Conservation (phyloP, 371 early-diverging fungal species). For the Mortierella sp. region DNA sequence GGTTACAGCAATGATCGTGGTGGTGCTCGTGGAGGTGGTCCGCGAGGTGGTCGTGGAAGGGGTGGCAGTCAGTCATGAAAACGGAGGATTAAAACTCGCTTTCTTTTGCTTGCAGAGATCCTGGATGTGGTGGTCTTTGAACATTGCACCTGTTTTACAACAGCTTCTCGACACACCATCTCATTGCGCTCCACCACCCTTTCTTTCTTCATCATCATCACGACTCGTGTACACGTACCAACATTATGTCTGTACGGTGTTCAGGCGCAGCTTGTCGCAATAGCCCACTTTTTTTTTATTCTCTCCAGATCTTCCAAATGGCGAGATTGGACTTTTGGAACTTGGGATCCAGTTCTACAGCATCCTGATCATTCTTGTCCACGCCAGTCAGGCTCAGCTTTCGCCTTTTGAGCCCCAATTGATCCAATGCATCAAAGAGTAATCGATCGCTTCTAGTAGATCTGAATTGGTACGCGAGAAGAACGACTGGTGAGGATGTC, state of each 20-base stretch:
- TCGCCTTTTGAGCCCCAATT: slow-evolving; percentile 21
- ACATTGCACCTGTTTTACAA: too few species aligned
- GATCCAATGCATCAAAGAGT: slow-evolving; percentile 42
- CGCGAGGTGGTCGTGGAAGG: slow-evolving; percentile 58
- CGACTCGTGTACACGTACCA: too few species aligned
- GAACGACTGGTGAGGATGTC: slow-evolving; percentile 13
- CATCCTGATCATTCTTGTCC: slow-evolving; percentile 1
- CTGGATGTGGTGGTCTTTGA: too few species aligned
- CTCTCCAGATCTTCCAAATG: slow-evolving; percentile 50
- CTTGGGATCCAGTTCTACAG: slow-evolving; percentile 29
- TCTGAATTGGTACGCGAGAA: slow-evolving; percentile 46
- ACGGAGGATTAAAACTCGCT: too few species aligned
- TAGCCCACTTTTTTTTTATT: too few species aligned
- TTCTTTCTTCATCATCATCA: too few species aligned
- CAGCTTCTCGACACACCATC: too few species aligned
- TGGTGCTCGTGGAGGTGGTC: slow-evolving; percentile 59
- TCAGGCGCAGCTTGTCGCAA: neutral
- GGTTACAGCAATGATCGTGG: slow-evolving; percentile 55
- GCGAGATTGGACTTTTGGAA: slow-evolving; percentile 32
- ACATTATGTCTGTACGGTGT: too few species aligned
- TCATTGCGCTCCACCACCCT: too few species aligned
- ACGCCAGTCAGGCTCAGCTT: slow-evolving; percentile 13
- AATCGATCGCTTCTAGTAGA: slow-evolving; percentile 40
- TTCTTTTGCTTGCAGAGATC: too few species aligned
- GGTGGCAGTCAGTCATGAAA: slow-evolving; percentile 36